phyloP scores from a whole-genome alignment of 1,284 basidiomycete species.

The Termitomyces sp. region DNA sequence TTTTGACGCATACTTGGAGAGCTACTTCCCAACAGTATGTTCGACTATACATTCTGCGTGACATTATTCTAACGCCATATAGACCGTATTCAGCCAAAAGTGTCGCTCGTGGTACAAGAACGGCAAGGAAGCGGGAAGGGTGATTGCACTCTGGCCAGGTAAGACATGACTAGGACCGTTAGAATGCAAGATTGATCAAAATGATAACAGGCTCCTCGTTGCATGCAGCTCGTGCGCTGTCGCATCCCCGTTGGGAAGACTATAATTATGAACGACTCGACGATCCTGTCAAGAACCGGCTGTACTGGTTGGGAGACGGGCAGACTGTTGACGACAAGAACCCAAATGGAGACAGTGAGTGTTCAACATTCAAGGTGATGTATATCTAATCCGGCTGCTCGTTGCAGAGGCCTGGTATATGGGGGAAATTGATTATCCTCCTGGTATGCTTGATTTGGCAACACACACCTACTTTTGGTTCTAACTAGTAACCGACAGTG shows the following conservation, averaged over 20 bases:
- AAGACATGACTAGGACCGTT: slow-evolving; percentile 2
- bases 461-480: background rate
- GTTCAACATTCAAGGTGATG: background rate
- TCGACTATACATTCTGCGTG: background rate
- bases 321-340: slow-evolving; percentile 25
- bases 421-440: slow-evolving; percentile 18
- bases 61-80: slow-evolving; percentile 1
- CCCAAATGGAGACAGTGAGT: slow-evolving; percentile 39
- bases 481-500: slow-evolving; percentile 9
- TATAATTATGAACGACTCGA: slow-evolving; percentile 49
- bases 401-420: slow-evolving; percentile 19
- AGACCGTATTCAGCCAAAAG: slow-evolving; percentile 56
- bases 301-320: slow-evolving; percentile 59
- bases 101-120: slow-evolving; percentile 67
- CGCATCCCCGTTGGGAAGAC: slow-evolving; percentile 62
- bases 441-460: slow-evolving; percentile 7
- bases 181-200: background rate
- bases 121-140: slow-evolving; percentile 51
- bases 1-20: slow-evolving; percentile 53
- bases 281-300: slow-evolving; percentile 35
- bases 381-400: background rate
- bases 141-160: slow-evolving; percentile 60
- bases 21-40: slow-evolving; percentile 44
- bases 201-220: slow-evolving; percentile 41
- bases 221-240: slow-evolving; percentile 44